phyloP scores from a whole-genome alignment of 768 basidiomycete species.

The Agaricus blazei region DNA sequence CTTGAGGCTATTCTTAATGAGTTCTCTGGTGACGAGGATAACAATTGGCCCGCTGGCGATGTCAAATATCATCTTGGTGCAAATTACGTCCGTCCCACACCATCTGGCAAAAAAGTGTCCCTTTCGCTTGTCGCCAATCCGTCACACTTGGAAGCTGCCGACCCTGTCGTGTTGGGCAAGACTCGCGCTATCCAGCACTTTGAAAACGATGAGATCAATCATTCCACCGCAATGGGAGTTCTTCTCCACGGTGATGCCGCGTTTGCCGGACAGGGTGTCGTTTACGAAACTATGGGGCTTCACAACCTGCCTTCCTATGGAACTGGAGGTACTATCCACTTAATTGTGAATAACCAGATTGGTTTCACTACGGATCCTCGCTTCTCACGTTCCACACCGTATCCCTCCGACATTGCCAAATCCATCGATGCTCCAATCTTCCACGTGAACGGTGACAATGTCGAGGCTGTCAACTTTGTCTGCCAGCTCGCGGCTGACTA shows the following conservation, averaged over 20 bases:
- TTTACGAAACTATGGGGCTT: conserved; percentile 99
- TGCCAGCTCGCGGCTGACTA: conserved; percentile 98
- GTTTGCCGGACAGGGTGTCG: conserved; percentile 96
- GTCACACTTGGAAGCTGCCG: conserved; percentile 95
- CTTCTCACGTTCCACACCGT: conserved; percentile 95
- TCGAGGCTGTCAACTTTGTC: conserved; percentile 97
- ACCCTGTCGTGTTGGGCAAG: conserved; percentile 98
- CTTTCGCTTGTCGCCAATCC: conserved; percentile 98
- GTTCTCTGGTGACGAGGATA: conserved; percentile 73
- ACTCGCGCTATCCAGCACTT: conserved; percentile 96
- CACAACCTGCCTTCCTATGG: conserved; percentile 93
- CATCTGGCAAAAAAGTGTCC: conserved; percentile 95
- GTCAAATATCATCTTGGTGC: conserved; percentile 99
- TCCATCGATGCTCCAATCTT: conserved; percentile 98
- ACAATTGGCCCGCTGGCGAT: conserved; percentile 86
- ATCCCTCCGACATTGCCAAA: conserved; percentile 97
- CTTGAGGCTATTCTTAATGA: conserved; percentile 98
- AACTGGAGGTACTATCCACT: conserved; percentile 95
- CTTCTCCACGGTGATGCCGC: conserved; percentile 97
- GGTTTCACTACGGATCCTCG: conserved; percentile 99
- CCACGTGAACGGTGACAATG: conserved; percentile 99
- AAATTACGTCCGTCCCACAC: conserved; percentile 97
- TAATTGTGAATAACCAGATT: conserved; percentile 99
- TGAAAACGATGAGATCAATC: conserved; percentile 77
- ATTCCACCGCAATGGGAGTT: conserved; percentile 89